Evolutionary conservation across 768 basidiomycete genomes (phyloP).

Genomic region (Amanita pseudoporphyria): DNA sequence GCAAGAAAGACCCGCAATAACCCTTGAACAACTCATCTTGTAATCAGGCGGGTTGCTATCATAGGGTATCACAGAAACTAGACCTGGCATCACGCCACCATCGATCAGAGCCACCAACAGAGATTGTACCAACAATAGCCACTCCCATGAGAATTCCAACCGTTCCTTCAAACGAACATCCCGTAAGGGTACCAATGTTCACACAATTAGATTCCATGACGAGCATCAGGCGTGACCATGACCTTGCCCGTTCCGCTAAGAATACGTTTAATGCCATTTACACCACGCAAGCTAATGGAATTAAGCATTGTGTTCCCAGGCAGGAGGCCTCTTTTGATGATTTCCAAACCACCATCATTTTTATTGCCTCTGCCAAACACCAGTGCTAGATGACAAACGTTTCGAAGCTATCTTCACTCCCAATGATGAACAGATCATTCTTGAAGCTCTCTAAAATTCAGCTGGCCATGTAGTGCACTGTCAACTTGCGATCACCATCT

Average conservation of each 20-base stretch:
- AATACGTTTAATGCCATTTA: conserved; percentile 82
- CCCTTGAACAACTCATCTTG: conserved; percentile 70
- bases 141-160: conserved; percentile 99
- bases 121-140: conserved; percentile 86
- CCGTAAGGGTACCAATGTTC: conserved; percentile 97
- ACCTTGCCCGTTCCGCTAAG: conserved; percentile 81
- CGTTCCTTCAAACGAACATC: conserved; percentile 99
- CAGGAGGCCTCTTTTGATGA: conserved; percentile 89
- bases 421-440: conserved; percentile 93
- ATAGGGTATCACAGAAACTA: conserved; percentile 94
- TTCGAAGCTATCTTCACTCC: conserved; percentile 98
- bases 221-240: conserved; percentile 57
- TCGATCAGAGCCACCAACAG: conserved; percentile 73
- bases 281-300: conserved; percentile 90
- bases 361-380: conserved; percentile 79
- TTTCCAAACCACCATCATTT: conserved; percentile 68
- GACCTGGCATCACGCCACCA: conserved; percentile 85
- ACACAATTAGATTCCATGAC: conserved; percentile 98
- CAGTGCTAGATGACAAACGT: conserved; percentile 96
- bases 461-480: conserved; percentile 90
- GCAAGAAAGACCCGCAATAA: conserved; percentile 90
- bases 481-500: conserved; percentile 95
- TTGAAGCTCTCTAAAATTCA: conserved; percentile 95
- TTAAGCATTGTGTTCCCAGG: conserved; percentile 96
- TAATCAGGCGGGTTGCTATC: conserved; percentile 85